Conservation (phyloP, 2,329 filamentous ascomycete species). For the Xylaria sp. region DNA sequence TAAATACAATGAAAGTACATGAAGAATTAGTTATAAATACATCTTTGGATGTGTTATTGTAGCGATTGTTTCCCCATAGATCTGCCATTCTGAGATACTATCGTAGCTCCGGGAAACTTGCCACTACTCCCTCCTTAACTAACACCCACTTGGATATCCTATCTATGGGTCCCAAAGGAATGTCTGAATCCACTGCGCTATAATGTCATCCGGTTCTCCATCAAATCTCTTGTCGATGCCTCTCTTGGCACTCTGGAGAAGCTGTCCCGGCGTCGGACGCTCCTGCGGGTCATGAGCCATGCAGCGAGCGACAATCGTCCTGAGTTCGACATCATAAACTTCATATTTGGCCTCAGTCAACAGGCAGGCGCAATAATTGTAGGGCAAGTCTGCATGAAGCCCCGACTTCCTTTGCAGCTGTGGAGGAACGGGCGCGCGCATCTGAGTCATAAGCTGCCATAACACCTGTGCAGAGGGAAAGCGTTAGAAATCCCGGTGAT, state of each 20-base stretch:
- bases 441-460: conserved; percentile 41
- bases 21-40: no score
- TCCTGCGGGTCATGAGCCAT: conserved; percentile 36
- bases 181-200: conserved; percentile 29
- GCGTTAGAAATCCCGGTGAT: neutral
- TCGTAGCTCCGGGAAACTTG: no score
- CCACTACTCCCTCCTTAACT: no score
- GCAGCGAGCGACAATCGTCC: conserved; percentile 34
- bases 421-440: conserved; percentile 10
- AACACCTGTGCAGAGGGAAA: conserved; percentile 28
- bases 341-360: conserved; percentile 6
- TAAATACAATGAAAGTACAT: no score
- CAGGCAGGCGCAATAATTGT: conserved; percentile 28
- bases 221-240: conserved; percentile 23
- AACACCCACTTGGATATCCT: neutral
- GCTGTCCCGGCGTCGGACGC: conserved; percentile 21
- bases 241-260: conserved; percentile 20
- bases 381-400: neutral
- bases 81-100: no score
- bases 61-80: no score
- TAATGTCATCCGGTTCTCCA: conserved; percentile 28
- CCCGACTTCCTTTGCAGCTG: neutral
- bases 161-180: conserved; percentile 18
- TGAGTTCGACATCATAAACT: conserved; percentile 32
- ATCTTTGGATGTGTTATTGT: no score